Percentiles rank a stretch among this genome's conserved stretches.
phyloP scores from a whole-genome alignment of 768 basidiomycete genomes.

The Peribolospora kevripleyi region DNA sequence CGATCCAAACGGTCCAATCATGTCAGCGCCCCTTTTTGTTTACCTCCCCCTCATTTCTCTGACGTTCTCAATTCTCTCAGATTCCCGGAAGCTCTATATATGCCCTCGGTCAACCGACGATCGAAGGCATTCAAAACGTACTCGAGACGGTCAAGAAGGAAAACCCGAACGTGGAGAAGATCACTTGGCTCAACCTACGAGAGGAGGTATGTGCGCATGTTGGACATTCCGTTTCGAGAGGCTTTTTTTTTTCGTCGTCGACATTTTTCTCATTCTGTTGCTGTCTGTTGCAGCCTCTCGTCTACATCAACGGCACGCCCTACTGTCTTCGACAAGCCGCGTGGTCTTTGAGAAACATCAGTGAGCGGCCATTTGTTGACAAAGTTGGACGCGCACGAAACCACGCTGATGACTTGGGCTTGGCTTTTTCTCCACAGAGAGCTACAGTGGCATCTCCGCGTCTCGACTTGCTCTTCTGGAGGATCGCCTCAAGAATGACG shows the following conservation, averaged over 20 bases:
- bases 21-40: too few species aligned
- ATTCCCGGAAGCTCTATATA: slow-evolving; percentile 60
- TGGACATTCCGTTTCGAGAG: too few species aligned
- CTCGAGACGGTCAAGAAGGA: slow-evolving; percentile 34
- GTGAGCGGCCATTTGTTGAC: too few species aligned
- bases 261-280: too few species aligned
- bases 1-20: too few species aligned
- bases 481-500: slow-evolving; percentile 67
- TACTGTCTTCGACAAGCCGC: slow-evolving; percentile 40
- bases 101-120: slow-evolving; percentile 76
- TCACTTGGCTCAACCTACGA: slow-evolving; percentile 80
- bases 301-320: slow-evolving; percentile 76
- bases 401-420: background rate
- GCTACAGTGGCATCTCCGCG: slow-evolving; percentile 86
- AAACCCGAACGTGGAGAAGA: slow-evolving; percentile 35
- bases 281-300: slow-evolving; percentile 37
- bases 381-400: too few species aligned
- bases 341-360: background rate
- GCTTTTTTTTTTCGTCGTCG: too few species aligned
- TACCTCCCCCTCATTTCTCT: too few species aligned
- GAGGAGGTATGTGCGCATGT: slow-evolving; percentile 21
- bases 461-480: slow-evolving; percentile 72
- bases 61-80: too few species aligned
- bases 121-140: slow-evolving; percentile 63
- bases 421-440: slow-evolving; percentile 14